Percentiles rank a stretch among this genome's conserved stretches.
Evolutionary conservation across 345 rosid species (phyloP).

Genomic region (Reutealis trisperma): DNA sequence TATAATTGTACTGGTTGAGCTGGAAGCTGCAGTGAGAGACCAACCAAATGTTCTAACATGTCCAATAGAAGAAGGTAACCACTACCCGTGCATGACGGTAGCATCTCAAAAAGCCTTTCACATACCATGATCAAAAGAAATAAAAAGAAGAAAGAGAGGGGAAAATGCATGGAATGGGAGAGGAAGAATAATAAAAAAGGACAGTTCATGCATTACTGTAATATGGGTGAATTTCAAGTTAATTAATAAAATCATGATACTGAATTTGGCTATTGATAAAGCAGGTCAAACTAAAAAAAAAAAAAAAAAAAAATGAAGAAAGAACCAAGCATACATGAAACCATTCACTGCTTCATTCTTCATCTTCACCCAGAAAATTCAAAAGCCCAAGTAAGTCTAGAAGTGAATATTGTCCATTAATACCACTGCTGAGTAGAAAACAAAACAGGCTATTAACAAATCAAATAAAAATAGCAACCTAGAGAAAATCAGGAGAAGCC

Average conservation of each 20-base stretch:
- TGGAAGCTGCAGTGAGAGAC: conserved; percentile 6
- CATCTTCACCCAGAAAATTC: background rate
- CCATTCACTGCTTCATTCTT: background rate
- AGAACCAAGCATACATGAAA: background rate
- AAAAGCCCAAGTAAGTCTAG: background rate
- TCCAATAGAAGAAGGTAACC: background rate
- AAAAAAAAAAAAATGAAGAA: background rate
- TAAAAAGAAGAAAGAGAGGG: background rate
- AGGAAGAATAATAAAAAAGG: too few species aligned
- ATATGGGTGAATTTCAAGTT: background rate
- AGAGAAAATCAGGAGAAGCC: too few species aligned
- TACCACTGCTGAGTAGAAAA: too few species aligned
- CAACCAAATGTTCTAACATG: background rate
- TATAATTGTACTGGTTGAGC: background rate
- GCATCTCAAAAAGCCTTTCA: background rate
- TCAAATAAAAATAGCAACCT: too few species aligned
- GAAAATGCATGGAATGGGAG: too few species aligned
- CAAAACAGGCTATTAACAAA: too few species aligned
- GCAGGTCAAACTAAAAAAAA: background rate
- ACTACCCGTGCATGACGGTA: background rate
- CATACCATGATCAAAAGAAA: background rate
- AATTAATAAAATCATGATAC: background rate
- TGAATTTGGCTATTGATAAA: background rate
- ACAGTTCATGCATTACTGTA: background rate
- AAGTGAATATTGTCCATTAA: background rate